Percentiles rank a stretch among this genome's conserved stretches.
Evolutionary conservation across 2,329 filamentous ascomycete species (phyloP).

Genomic region (Hypoxylon sp.): DNA sequence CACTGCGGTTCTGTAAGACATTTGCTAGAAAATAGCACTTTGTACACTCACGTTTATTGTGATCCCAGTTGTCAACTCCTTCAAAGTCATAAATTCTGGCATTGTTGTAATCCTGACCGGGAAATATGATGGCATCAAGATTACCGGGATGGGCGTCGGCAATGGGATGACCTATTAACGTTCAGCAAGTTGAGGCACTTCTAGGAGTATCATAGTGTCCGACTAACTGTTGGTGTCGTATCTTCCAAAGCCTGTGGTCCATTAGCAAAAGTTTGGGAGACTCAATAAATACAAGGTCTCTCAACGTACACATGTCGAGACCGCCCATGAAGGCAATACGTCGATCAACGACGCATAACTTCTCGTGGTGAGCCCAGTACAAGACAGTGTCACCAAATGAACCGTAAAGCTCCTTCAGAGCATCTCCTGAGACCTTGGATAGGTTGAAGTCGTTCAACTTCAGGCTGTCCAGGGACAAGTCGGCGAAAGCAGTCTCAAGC

Average conservation of each 20-base stretch:
- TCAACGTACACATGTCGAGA: conserved; percentile 76
- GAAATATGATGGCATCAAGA: conserved; percentile 81
- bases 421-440: conserved; percentile 76
- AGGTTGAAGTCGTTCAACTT: conserved; percentile 60
- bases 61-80: conserved; percentile 81
- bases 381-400: conserved; percentile 83
- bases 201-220: not conserved
- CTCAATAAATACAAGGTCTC: not conserved
- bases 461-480: conserved; percentile 59
- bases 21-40: not conserved
- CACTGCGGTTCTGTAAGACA: conserved; percentile 59
- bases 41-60: conserved; percentile 75
- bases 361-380: conserved; percentile 96
- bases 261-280: conserved; percentile 43
- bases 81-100: conserved; percentile 85
- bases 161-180: conserved; percentile 73
- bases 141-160: conserved; percentile 85
- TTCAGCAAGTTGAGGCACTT: conserved; percentile 29
- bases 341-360: conserved; percentile 86
- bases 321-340: conserved; percentile 89
- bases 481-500: conserved; percentile 71
- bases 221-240: conserved; percentile 82
- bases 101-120: conserved; percentile 94
- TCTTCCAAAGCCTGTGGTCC: conserved; percentile 75
- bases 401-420: conserved; percentile 83